Evolutionary conservation across 2,329 filamentous ascomycete genomes (phyloP), one percentile per base, ranked within the genome.

Genomic region (Aspergillus chevalieri): DNA sequence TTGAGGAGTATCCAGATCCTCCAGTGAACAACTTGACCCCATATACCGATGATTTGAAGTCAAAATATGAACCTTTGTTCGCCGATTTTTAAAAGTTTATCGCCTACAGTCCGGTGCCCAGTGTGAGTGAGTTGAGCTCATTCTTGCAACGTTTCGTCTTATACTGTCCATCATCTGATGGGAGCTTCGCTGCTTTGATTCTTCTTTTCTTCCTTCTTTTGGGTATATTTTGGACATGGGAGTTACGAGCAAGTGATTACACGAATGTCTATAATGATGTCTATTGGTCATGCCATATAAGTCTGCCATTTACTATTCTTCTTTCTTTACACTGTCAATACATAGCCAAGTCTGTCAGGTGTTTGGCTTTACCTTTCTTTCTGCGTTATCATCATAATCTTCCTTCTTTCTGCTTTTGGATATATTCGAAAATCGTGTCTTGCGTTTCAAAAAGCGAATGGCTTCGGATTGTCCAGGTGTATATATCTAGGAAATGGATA

Each of bases 1-100:
- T 85, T 58, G 82, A 85, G 57, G 80, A 84, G 49, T 85, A 85
- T 57, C 81, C 83, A 45, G 71, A 73, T 48, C 70, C 71, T 6
- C 74, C 78, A 4, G 81, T 84, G 61, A 70, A 44, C 67, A 76
- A 57, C 63, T 74, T 62, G 72, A 80, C 60, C 56, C 63, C 65
- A 43, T 85, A 85, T 60, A 82, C 80, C 4, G 76, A 79, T 48
- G 81, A 84, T 52, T 69, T 84, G 74, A 74, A 73, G 52, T 73
- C 77, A 53, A 80, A 80, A 64, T 84, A 81, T 63, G 82, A 85
- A 48, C 67, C 73, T 38, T 69, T 75, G 56, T 85, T 85, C 62
- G 74, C 72, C 57, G 82, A 84, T 57, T 85, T 85, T 62, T 84
- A 61, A 71, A 38, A 14, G 12, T 21, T 12, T 41, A 26, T 19